Conservation (phyloP, 371 early-diverging fungal genomes). For the Haplosporangium sp. region DNA sequence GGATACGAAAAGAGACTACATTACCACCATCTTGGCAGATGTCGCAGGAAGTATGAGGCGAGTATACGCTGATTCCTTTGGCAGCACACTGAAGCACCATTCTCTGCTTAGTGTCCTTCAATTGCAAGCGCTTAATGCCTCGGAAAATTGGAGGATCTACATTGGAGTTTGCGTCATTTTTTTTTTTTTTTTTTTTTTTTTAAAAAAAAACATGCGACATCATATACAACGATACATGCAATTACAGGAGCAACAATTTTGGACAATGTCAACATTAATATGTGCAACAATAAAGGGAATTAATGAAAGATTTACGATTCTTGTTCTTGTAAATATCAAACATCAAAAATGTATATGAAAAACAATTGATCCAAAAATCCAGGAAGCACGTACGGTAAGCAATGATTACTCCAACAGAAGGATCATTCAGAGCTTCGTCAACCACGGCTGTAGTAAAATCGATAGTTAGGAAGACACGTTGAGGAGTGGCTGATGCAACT, state of each 20-base stretch:
- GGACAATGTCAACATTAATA: background rate
- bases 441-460: conserved; percentile 93
- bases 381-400: conserved; percentile 76
- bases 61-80: conserved; percentile 92
- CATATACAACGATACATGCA: background rate
- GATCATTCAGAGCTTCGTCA: conserved; percentile 88
- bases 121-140: conserved; percentile 84
- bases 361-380: conserved; percentile 6
- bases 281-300: background rate
- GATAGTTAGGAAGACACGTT: conserved; percentile 93
- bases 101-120: conserved; percentile 80
- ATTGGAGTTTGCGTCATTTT: too few species aligned
- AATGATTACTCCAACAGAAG: conserved; percentile 88
- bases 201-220: background rate
- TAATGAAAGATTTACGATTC: background rate
- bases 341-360: background rate
- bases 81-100: conserved; percentile 88
- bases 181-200: too few species aligned
- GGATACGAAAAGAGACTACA: background rate
- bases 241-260: too few species aligned
- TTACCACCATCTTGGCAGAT: conserved; percentile 82
- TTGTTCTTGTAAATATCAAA: background rate
- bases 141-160: conserved; percentile 93
- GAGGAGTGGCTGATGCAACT: conserved; percentile 44
- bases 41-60: conserved; percentile 98